A percentile compares a stretch with the other conserved stretches of the same genome.
Evolutionary conservation across 2,329 filamentous ascomycete species (phyloP).

Genomic region (Sclerotinia minor): DNA sequence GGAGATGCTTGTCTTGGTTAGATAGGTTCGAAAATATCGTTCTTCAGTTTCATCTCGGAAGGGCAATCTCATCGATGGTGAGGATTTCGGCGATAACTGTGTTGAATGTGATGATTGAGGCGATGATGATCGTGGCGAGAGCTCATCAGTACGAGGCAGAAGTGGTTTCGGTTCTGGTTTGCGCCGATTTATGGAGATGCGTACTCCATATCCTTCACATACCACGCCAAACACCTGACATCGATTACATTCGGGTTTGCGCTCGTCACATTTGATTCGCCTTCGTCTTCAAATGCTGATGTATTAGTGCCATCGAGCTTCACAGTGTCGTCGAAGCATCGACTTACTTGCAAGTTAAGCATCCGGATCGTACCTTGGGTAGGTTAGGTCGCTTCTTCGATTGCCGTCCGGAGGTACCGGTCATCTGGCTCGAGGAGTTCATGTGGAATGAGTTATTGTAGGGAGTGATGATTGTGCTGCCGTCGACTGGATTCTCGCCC

Average conservation of each 20-base stretch:
- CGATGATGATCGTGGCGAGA: background rate
- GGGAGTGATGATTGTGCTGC: conserved; percentile 5
- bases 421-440: background rate
- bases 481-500: background rate
- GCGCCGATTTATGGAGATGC: conserved; percentile 11
- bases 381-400: conserved; percentile 15
- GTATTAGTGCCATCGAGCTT: conserved; percentile 6
- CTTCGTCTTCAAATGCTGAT: conserved; percentile 14
- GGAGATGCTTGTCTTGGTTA: conserved; percentile 13
- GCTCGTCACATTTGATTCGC: conserved; percentile 24
- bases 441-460: background rate
- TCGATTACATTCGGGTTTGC: conserved; percentile 20
- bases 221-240: conserved; percentile 14
- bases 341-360: conserved; percentile 27
- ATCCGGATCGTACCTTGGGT: conserved; percentile 23
- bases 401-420: conserved; percentile 2
- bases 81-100: background rate
- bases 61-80: conserved; percentile 13
- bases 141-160: background rate
- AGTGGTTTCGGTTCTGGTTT: conserved; percentile 3
- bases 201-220: conserved; percentile 22
- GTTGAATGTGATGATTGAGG: background rate
- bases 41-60: conserved; percentile 48
- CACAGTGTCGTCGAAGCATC: conserved; percentile 8
- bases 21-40: conserved; percentile 23